phyloP scores from a whole-genome alignment of 768 basidiomycete genomes.

The Boletus reticuloceps region DNA sequence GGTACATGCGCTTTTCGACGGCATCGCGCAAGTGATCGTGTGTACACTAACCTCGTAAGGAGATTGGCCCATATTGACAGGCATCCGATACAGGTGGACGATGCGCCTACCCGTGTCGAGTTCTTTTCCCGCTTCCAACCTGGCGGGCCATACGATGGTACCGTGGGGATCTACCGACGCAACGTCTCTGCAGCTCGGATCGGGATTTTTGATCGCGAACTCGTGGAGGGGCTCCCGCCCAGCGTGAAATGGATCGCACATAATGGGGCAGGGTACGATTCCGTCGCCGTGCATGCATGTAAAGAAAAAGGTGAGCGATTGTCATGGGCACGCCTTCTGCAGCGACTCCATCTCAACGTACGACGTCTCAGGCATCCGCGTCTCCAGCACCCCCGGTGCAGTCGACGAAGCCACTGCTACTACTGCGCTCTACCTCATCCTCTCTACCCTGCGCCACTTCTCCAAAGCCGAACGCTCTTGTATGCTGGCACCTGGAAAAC shows the following conservation, averaged over 20 bases:
- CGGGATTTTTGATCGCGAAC: slow-evolving; percentile 48
- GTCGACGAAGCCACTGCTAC: slow-evolving; percentile 93
- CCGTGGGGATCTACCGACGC: slow-evolving; percentile 51
- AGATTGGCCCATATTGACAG: not conserved
- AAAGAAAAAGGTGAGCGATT: slow-evolving; percentile 64
- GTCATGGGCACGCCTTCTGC: too few relatives aligned
- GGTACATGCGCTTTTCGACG: slow-evolving; percentile 54
- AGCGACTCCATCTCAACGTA: too few relatives aligned
- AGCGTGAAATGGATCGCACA: slow-evolving; percentile 81
- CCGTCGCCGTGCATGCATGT: slow-evolving; percentile 71
- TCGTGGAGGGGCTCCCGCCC: slow-evolving; percentile 58
- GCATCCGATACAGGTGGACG: slow-evolving; percentile 28
- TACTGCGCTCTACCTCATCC: slow-evolving; percentile 78
- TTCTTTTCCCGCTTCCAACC: slow-evolving; percentile 43
- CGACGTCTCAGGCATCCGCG: slow-evolving; percentile 43
- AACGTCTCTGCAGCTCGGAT: slow-evolving; percentile 42
- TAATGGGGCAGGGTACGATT: slow-evolving; percentile 87
- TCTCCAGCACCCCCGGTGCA: slow-evolving; percentile 88
- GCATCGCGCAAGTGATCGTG: slow-evolving; percentile 74
- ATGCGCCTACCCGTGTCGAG: slow-evolving; percentile 42
- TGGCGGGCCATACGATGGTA: slow-evolving; percentile 47
- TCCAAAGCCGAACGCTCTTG: slow-evolving; percentile 55
- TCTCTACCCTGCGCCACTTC: slow-evolving; percentile 75
- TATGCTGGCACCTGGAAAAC: slow-evolving; percentile 63
- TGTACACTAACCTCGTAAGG: slow-evolving; percentile 20